These are phyloP conservation scores for Catunica adiposa DNA, from an alignment of 2,329 filamentous ascomycete species.

Conservation along the genomic window DNA sequence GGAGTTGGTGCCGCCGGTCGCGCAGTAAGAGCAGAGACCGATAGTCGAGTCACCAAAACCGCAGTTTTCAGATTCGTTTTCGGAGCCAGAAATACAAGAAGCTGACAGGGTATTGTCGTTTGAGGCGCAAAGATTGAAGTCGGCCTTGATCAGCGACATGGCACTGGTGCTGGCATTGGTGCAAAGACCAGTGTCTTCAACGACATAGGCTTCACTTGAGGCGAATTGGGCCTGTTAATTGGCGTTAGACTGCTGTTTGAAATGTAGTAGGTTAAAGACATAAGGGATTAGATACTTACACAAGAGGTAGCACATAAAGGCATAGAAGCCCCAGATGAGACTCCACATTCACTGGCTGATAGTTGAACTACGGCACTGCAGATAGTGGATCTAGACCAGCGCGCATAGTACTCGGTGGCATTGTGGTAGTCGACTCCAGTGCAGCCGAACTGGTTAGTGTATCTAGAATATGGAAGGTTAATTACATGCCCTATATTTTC, in stretches of 20 bases:
- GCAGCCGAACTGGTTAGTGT: constrained; percentile 67
- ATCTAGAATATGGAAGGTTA: too few relatives aligned
- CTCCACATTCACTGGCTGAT: constrained; percentile 52
- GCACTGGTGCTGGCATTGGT: constrained; percentile 47
- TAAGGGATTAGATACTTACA: constrained; percentile 31
- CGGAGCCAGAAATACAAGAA: constrained; percentile 55
- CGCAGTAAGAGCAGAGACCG: constrained; percentile 78
- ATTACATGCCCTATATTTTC: not conserved
- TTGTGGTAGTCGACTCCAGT: constrained; percentile 59
- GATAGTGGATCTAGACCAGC: constrained; percentile 80
- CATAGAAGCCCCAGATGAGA: constrained; percentile 45
- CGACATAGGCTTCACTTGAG: constrained; percentile 72
- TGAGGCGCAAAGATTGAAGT: constrained; percentile 78
- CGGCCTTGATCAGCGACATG: constrained; percentile 65
- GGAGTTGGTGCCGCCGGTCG: constrained; percentile 66
- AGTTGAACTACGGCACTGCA: constrained; percentile 92
- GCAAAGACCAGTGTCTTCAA: constrained; percentile 59
- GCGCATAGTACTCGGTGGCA: constrained; percentile 69
- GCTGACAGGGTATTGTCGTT: constrained; percentile 62
- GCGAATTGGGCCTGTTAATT: constrained; percentile 54
- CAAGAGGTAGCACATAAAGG: constrained; percentile 85
- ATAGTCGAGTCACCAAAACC: constrained; percentile 57
- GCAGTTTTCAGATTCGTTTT: constrained; percentile 76
- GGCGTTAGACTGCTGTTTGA: constrained; percentile 18
- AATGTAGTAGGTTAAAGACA: constrained; percentile 1